Base-by-base conservation (phyloP, 352 stramenopile genomes). In the Chrysophaeum taylorii region DNA sequence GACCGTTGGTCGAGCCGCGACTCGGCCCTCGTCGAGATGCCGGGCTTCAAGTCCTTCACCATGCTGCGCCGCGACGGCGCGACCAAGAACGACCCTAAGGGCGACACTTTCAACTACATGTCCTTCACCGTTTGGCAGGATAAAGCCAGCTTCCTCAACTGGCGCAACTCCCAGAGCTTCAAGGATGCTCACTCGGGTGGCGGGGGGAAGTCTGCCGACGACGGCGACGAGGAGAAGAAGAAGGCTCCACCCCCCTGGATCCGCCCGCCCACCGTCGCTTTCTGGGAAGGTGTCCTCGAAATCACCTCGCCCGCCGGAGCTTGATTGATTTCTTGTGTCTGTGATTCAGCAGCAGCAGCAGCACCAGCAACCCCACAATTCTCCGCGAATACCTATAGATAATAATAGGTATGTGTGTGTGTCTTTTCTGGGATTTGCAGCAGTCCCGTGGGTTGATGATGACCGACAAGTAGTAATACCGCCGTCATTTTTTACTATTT, bases 71-170 rank as follows among this genome's bases (percentile, higher is more conserved):
- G 82, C 21, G 82, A 87, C 75, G 78, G 70, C 41, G 73, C 77
- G 62, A 75, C 73, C 7, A 85, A 85, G 61, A 79, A 78, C 39
- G 72, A 74, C 27, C 64, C 71, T 15, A 80, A 83, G 74, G 60
- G 67, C 75, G 35, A 73, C 70, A 1, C 77, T 84, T 74, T 75
- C 82, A 57, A 80, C 71, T 89, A 87, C 61, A 67, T 82, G 41
- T 78, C 64, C 35, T 80, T 75, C 29, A 86, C 81, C 21, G 79
- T 85, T 64, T 89, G 81, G 80, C 79, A 76, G 54, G 76, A 86
- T 78, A 57, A 71, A 0, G 64, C 39, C 18, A 64, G 76, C 7
- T 87, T 86, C 75, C 36, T 84, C 0, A 68, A 53, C 16, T 87
- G 82, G 82, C 75, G 74, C 29, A 71, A 70, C 38, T 75, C 75